Evolutionary conservation across 148 eudicot species (phyloP).

Genomic region (Silene latifolia): DNA sequence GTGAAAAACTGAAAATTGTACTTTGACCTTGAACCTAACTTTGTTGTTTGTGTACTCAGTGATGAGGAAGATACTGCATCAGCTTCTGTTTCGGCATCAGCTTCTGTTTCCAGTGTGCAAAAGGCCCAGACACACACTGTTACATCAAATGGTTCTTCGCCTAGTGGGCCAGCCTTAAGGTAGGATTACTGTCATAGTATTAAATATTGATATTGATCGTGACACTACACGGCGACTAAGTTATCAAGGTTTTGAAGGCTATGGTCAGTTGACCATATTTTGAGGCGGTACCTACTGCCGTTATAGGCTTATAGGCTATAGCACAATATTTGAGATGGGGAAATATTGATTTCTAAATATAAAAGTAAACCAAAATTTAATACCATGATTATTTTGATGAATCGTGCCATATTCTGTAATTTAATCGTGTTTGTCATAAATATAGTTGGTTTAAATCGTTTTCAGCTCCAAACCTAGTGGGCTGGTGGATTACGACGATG

Average conservation of each 20-base stretch:
- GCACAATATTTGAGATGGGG: background rate
- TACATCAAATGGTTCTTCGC: constrained; percentile 57
- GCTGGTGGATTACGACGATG: constrained; percentile 92
- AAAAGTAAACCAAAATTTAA: background rate
- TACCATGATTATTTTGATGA: background rate
- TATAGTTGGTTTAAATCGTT: background rate
- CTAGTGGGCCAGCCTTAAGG: constrained; percentile 50
- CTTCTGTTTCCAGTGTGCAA: constrained; percentile 32
- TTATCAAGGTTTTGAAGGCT: background rate
- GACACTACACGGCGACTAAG: background rate
- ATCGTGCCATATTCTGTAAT: background rate
- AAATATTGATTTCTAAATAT: background rate
- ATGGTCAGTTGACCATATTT: background rate
- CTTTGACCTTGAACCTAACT: constrained; percentile 8
- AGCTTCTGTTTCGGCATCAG: constrained; percentile 46
- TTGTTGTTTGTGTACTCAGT: constrained; percentile 30
- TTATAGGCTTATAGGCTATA: too few relatives aligned
- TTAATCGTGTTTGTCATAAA: background rate
- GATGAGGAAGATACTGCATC: constrained; percentile 97
- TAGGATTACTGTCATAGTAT: constrained; percentile 23
- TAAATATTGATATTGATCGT: background rate
- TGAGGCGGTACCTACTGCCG: background rate
- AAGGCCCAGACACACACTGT: constrained; percentile 39
- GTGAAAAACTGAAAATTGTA: background rate
- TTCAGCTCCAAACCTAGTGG: constrained; percentile 61